Percentiles rank a stretch among this genome's conserved stretches.
Evolutionary conservation across 2,329 filamentous ascomycete species (phyloP).

Genomic region (Cordyceps cicadae): DNA sequence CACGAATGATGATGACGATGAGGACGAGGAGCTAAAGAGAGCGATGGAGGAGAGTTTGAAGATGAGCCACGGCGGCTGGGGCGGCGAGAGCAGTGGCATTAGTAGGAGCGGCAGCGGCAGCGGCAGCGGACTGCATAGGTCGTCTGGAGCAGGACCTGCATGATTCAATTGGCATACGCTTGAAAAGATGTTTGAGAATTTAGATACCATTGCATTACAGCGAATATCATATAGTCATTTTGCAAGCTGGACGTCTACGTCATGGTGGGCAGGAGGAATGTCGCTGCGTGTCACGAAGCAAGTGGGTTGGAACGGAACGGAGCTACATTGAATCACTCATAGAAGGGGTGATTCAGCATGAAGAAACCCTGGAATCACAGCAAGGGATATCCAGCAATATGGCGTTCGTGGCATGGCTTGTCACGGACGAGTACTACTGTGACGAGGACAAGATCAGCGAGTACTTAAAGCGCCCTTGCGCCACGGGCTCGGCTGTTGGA

Average conservation of each 20-base stretch:
- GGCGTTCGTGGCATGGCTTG: background rate
- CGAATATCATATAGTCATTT: background rate
- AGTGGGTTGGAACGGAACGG: no score
- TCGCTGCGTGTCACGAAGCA: background rate
- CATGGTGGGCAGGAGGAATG: background rate
- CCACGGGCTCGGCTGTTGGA: background rate
- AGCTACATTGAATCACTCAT: no score
- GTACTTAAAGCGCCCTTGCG: background rate
- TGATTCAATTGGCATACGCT: background rate
- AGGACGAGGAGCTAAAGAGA: conserved; percentile 47
- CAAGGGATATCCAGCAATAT: background rate
- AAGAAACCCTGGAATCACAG: background rate
- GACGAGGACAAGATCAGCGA: background rate
- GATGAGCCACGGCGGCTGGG: conserved; percentile 23
- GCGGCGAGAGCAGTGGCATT: conserved; percentile 16
- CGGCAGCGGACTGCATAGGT: conserved; percentile 19
- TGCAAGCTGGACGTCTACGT: background rate
- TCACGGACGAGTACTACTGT: background rate
- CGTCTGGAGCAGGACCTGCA: background rate
- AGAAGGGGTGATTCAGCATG: background rate
- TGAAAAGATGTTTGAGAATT: background rate
- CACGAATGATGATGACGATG: conserved; percentile 23
- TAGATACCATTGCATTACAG: conserved; percentile 1
- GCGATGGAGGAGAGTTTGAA: conserved; percentile 38
- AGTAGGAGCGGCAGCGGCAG: conserved; percentile 29